Conservation (phyloP, 805 yeast genomes). For the Candida endomychidarum region DNA sequence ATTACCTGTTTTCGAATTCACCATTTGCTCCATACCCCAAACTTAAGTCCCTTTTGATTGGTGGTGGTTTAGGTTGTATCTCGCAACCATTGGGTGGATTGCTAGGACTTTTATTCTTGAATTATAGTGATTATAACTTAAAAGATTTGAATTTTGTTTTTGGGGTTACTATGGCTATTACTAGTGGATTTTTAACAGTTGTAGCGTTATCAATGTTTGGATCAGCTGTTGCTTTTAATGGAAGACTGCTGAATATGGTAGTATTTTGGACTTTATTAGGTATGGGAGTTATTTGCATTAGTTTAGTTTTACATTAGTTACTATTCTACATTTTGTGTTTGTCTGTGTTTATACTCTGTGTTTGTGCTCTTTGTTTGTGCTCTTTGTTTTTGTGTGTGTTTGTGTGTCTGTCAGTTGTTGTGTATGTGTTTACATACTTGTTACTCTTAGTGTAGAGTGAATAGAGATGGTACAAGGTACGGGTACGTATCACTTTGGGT, state of each 20-base stretch:
- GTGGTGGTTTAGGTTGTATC: conserved; percentile 73
- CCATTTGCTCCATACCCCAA: conserved; percentile 42
- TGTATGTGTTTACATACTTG: too few species aligned
- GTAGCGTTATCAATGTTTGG: conserved; percentile 85
- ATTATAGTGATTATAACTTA: conserved; percentile 34
- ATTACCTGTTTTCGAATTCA: conserved; percentile 56
- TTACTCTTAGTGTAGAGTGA: too few species aligned
- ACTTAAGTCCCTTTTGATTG: conserved; percentile 58
- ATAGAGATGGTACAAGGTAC: too few species aligned
- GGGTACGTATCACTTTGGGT: too few species aligned
- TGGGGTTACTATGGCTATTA: conserved; percentile 66
- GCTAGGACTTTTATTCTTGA: conserved; percentile 54
- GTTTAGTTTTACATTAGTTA: conserved; percentile 5
- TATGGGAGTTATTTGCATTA: conserved; percentile 49
- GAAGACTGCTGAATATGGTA: conserved; percentile 54
- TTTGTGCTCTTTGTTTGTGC: too few species aligned
- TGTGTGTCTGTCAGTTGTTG: too few species aligned
- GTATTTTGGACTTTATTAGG: conserved; percentile 63
- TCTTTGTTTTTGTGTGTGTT: too few species aligned
- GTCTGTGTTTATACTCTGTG: too few species aligned
- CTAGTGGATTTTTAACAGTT: conserved; percentile 83
- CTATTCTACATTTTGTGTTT: too few species aligned
- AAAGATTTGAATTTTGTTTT: conserved; percentile 45
- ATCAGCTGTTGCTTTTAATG: conserved; percentile 78
- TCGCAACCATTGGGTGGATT: conserved; percentile 91